These are phyloP conservation scores for Ailanthus altissimus DNA, from an alignment of 345 rosid species.

Conservation along the genomic window DNA sequence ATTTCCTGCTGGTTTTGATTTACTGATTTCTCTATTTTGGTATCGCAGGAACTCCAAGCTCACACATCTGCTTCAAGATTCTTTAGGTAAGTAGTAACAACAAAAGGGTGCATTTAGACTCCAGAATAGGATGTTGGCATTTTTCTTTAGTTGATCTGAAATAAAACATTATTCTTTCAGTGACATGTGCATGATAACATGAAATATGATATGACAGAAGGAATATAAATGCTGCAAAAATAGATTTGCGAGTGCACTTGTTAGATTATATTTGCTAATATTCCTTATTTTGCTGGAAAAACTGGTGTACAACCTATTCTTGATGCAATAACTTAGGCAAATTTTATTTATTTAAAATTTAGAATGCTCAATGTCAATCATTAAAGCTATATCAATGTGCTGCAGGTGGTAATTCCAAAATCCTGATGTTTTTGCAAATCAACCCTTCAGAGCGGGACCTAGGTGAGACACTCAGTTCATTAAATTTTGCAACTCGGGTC, in stretches of 20 bases:
- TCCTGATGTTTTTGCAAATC: slow-evolving; percentile 50
- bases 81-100: slow-evolving; percentile 30
- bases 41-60: slow-evolving; percentile 46
- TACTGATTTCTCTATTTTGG: slow-evolving; percentile 3
- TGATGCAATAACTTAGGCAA: background rate
- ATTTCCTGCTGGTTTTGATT: background rate
- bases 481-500: slow-evolving; percentile 51
- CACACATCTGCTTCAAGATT: slow-evolving; percentile 51
- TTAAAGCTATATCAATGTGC: slow-evolving; percentile 3
- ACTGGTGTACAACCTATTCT: background rate
- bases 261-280: background rate
- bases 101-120: background rate
- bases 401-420: slow-evolving; percentile 51
- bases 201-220: background rate
- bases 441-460: slow-evolving; percentile 46
- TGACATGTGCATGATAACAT: background rate
- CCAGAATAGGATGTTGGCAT: background rate
- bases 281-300: background rate
- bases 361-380: background rate
- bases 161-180: background rate
- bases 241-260: background rate
- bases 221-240: background rate
- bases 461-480: slow-evolving; percentile 47
- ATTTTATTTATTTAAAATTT: background rate
- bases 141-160: background rate